Evolutionary conservation across 179 eudicot genomes (phyloP).

Genomic region (Patellifolia procumbens): DNA sequence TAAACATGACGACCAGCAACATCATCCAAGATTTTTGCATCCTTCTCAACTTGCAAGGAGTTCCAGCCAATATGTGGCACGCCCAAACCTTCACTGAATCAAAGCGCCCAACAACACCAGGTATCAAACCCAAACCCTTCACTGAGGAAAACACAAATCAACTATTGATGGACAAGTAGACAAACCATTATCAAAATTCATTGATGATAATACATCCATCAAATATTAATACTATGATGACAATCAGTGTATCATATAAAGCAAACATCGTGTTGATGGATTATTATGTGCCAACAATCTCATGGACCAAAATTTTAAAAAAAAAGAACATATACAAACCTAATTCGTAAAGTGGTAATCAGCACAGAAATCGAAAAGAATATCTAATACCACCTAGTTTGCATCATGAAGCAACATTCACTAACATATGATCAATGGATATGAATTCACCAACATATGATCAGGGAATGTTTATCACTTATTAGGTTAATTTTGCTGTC

Average conservation of each 20-base stretch:
- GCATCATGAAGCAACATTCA: not conserved
- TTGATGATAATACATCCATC: not conserved
- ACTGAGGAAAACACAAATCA: constrained; percentile 49
- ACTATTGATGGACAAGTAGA: not conserved
- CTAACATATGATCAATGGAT: not conserved
- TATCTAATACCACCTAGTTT: not conserved
- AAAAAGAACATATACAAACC: not conserved
- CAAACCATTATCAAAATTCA: not conserved
- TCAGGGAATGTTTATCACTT: too few species aligned
- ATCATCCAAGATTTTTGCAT: constrained; percentile 72
- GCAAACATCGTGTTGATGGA: not conserved
- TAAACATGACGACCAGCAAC: constrained; percentile 78
- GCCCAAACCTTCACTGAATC: constrained; percentile 63
- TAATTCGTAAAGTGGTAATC: not conserved
- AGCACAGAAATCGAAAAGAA: not conserved
- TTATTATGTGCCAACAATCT: not conserved
- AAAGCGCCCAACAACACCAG: constrained; percentile 95
- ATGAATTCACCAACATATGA: not conserved
- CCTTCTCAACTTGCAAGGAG: constrained; percentile 64
- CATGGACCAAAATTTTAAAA: not conserved
- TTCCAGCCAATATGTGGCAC: constrained; percentile 99
- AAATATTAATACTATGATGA: not conserved
- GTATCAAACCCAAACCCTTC: constrained; percentile 94
- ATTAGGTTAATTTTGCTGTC: too few species aligned
- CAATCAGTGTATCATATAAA: not conserved